phyloP scores from a whole-genome alignment of 2,329 filamentous ascomycete species.

The Ophiosphaerella herpotricha region DNA sequence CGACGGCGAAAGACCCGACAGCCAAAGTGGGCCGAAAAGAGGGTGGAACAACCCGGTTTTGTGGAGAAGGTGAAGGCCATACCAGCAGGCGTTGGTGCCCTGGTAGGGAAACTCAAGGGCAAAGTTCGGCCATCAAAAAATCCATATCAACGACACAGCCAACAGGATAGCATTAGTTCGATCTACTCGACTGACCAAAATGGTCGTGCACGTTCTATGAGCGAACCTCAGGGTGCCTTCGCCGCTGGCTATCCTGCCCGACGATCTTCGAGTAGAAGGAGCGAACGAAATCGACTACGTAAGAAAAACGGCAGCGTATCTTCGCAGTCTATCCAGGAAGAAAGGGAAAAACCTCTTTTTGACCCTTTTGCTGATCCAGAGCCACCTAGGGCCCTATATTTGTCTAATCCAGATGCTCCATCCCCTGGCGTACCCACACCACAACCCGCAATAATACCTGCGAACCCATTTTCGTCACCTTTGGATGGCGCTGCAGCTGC shows the following conservation, averaged over 20 bases:
- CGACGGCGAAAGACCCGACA: constrained; percentile 36
- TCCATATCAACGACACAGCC: constrained; percentile 35
- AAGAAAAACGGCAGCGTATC: constrained; percentile 38
- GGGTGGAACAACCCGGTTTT: constrained; percentile 10
- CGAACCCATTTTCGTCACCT: constrained; percentile 39
- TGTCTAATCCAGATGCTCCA: constrained; percentile 33
- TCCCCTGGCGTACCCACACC: constrained; percentile 25
- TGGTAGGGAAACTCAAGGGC: constrained; percentile 36
- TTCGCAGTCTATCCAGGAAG: constrained; percentile 32
- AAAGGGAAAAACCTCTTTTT: constrained; percentile 20
- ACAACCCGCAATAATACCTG: constrained; percentile 29
- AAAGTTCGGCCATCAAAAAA: constrained; percentile 32
- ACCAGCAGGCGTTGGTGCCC: constrained; percentile 22
- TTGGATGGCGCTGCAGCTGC: constrained; percentile 31
- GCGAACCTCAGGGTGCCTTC: constrained; percentile 33
- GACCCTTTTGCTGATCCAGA: constrained; percentile 38
- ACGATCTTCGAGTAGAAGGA: constrained; percentile 39
- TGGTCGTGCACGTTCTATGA: constrained; percentile 32
- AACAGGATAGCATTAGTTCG: constrained; percentile 38
- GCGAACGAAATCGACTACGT: constrained; percentile 33
- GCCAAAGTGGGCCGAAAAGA: constrained; percentile 24
- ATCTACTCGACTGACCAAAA: constrained; percentile 36
- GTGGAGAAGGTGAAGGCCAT: constrained; percentile 26
- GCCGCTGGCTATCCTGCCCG: constrained; percentile 29
- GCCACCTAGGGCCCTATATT: constrained; percentile 21